These are phyloP conservation scores for Aureobasidium sp. DNA, from an alignment of 2,329 filamentous ascomycete species.

Conservation along the genomic window DNA sequence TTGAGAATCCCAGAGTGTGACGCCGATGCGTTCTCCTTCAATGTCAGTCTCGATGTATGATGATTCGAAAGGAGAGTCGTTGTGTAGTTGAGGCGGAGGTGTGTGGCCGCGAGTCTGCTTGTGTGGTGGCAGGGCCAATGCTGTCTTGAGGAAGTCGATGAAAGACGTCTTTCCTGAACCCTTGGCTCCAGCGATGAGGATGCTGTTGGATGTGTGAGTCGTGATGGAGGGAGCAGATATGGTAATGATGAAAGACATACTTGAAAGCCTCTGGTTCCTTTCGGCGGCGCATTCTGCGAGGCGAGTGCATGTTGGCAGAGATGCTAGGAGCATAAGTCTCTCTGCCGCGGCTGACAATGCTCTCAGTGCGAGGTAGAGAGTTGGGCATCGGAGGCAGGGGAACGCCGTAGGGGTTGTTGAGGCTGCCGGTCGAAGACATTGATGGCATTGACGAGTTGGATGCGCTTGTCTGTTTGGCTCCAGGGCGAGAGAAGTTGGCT, in stretches of 20 bases:
- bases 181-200: conserved; percentile 82
- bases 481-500: conserved; percentile 34
- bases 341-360: conserved; percentile 92
- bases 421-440: conserved; percentile 8
- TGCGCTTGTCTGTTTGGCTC: not conserved
- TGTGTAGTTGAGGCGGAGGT: not conserved
- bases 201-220: conserved; percentile 44
- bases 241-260: conserved; percentile 51
- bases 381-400: conserved; percentile 20
- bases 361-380: conserved; percentile 62
- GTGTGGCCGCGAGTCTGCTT: conserved; percentile 48
- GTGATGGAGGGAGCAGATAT: not conserved
- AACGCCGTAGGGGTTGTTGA: conserved; percentile 22
- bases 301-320: conserved; percentile 86
- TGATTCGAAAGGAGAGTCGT: conserved; percentile 60
- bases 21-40: conserved; percentile 79
- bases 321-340: conserved; percentile 94
- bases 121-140: conserved; percentile 73
- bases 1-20: conserved; percentile 95
- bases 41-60: conserved; percentile 93
- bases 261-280: conserved; percentile 99
- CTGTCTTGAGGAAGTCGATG: conserved; percentile 86
- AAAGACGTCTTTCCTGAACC: conserved; percentile 93
- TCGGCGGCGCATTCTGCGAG: conserved; percentile 81
- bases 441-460: conserved; percentile 8